phyloP scores from a whole-genome alignment of 2,329 filamentous ascomycete species.

The Akanthomyces uredinophilus region DNA sequence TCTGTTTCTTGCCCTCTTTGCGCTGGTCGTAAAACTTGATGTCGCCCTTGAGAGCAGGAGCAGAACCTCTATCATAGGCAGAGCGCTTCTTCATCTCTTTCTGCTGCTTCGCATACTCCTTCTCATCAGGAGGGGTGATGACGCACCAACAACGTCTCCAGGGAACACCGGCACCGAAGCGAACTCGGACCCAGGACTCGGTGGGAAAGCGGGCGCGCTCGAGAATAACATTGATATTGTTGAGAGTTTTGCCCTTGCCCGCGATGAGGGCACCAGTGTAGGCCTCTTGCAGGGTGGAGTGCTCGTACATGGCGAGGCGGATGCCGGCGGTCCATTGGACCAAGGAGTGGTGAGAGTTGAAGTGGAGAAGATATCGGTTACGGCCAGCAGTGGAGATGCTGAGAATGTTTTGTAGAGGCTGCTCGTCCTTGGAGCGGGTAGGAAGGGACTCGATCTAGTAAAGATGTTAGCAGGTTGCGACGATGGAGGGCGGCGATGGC shows the following conservation, averaged over 20 bases:
- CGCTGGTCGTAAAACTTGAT: conserved; percentile 92
- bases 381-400: conserved; percentile 93
- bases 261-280: conserved; percentile 95
- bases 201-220: conserved; percentile 70
- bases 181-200: conserved; percentile 91
- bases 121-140: conserved; percentile 86
- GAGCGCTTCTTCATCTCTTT: conserved; percentile 79
- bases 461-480: neutral
- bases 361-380: conserved; percentile 92
- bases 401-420: conserved; percentile 87
- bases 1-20: conserved; percentile 73
- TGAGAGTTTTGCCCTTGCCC: conserved; percentile 82
- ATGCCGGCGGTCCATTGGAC: conserved; percentile 96
- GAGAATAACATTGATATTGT: conserved; percentile 87
- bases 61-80: conserved; percentile 68
- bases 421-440: conserved; percentile 69
- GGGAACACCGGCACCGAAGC: conserved; percentile 91
- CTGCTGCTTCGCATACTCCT: conserved; percentile 77
- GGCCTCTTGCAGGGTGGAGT: conserved; percentile 87
- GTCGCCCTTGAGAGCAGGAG: conserved; percentile 70
- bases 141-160: conserved; percentile 98
- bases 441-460: conserved; percentile 79
- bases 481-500: neutral
- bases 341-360: conserved; percentile 88
- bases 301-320: conserved; percentile 88